Evolutionary conservation across 805 yeast genomes (phyloP), one percentile per base, ranked within the genome.

Genomic region (Huiozyma naganishii): DNA sequence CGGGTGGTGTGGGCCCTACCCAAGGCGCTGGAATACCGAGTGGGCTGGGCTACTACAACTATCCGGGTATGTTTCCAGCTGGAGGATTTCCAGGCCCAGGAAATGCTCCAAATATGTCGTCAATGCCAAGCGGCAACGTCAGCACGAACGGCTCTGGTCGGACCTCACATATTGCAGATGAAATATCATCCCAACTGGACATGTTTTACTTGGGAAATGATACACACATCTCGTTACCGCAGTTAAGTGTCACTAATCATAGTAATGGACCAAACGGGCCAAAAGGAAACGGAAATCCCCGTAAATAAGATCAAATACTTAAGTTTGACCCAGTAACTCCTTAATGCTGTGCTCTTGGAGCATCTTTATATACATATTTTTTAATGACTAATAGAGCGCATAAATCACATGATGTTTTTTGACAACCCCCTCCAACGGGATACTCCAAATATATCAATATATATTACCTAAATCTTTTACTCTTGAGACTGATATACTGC

Each of bases 1-100:
- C 23, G 23, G 2, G 4, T 17, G 34, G 34, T 32, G 34, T 4
- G n/a, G 34, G 41, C 8, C 40, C 54, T 2, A 33, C 46, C 32
- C 37, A 17, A 45, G 17, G 29, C 6, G 40, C 9, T 29, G 33
- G 33, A 9, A 5, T 11, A 9, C 33, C 33, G 11, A 30, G 33
- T 30, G n/a, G n/a, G 11, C 10, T 34, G 6, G 37, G 36, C 8
- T 56, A 52, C 45, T 52, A 50, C 41, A 57, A 53, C 34, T 61
- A 60, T 41, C 64, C 66, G n/a, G 65, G 64, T 1, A 48, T 51
- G 42, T 61, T 58, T 36, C 64, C 66, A 0, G 51, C 41, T 13
- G 51, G 48, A 7, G n/a, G n/a, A 9, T 30, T 30, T 11, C 23
- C 23, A 17, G 23, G 23, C 23, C 23, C 23, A 17, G 23, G 23